Percentiles rank a stretch among this genome's conserved stretches.
Evolutionary conservation across 768 basidiomycete species (phyloP).

Genomic region (Filobasidium floriforme): DNA sequence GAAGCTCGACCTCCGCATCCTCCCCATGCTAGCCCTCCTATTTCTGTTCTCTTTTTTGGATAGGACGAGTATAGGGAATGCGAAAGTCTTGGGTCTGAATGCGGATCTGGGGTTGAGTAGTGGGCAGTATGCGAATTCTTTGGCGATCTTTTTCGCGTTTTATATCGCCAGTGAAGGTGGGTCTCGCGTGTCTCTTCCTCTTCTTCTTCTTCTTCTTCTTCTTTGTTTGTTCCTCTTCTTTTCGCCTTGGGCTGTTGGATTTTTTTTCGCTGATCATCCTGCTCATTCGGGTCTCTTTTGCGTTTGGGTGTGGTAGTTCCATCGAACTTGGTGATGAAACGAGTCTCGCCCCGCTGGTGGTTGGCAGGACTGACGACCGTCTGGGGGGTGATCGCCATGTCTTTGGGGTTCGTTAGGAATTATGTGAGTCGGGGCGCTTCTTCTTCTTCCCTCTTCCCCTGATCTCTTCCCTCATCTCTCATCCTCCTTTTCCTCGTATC

Average conservation of each 20-base stretch:
- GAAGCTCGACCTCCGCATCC: slow-evolving; percentile 29
- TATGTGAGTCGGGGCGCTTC: slow-evolving; percentile 3
- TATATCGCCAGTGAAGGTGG: slow-evolving; percentile 30
- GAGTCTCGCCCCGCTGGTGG: slow-evolving; percentile 27
- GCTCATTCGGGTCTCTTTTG: too few species aligned
- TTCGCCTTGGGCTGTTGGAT: too few species aligned
- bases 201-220: too few species aligned
- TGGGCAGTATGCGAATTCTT: slow-evolving; percentile 26
- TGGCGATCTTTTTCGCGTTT: slow-evolving; percentile 37
- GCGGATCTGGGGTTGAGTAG: slow-evolving; percentile 4
- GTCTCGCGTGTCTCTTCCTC: too few species aligned
- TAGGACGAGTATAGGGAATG: slow-evolving; percentile 34
- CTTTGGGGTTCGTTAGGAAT: slow-evolving; percentile 30
- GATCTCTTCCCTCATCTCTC: too few species aligned
- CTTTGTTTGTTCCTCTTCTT: too few species aligned
- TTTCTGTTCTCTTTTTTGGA: slow-evolving; percentile 33
- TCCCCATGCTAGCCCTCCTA: slow-evolving; percentile 33
- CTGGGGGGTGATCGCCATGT: slow-evolving; percentile 36
- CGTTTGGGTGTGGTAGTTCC: slow-evolving; percentile 19
- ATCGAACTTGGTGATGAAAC: slow-evolving; percentile 31
- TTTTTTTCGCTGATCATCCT: too few species aligned
- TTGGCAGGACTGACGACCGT: slow-evolving; percentile 28
- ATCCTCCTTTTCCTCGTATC: too few species aligned
- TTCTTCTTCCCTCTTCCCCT: too few species aligned
- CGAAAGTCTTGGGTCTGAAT: slow-evolving; percentile 24